Conservation (phyloP, 2,329 filamentous ascomycete species). For the Sclerotinia nivalis region DNA sequence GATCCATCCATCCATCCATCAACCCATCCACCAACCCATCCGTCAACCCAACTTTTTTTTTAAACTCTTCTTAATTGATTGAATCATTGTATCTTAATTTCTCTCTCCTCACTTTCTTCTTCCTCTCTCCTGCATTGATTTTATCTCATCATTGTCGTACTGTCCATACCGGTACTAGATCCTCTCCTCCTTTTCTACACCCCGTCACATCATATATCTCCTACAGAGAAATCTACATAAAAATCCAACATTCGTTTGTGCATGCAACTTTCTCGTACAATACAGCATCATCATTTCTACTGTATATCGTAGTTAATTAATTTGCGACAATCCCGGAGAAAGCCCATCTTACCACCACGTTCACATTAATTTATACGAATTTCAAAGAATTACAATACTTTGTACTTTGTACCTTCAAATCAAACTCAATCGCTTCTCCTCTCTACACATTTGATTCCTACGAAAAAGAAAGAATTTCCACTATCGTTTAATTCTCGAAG, state of each 20-base stretch:
- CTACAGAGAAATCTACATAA: conserved; percentile 2
- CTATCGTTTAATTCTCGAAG: conserved; percentile 16
- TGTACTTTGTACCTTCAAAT: not conserved
- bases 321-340: conserved; percentile 8
- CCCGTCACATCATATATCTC: not conserved
- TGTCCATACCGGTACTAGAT: too few species aligned
- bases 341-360: not conserved
- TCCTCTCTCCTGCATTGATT: conserved; percentile 14
- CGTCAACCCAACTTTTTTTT: not conserved
- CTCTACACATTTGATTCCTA: not conserved
- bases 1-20: too few species aligned
- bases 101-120: conserved; percentile 12
- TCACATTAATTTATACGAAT: not conserved
- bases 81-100: too few species aligned
- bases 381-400: not conserved
- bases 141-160: not conserved
- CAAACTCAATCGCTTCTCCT: not conserved
- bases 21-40: not conserved
- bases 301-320: conserved; percentile 11
- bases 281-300: not conserved
- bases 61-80: not conserved
- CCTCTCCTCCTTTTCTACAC: not conserved
- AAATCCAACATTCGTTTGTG: conserved; percentile 3
- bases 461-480: not conserved
- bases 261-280: not conserved